phyloP scores from a whole-genome alignment of 441 rosid genomes.

The Sinapis alba region DNA sequence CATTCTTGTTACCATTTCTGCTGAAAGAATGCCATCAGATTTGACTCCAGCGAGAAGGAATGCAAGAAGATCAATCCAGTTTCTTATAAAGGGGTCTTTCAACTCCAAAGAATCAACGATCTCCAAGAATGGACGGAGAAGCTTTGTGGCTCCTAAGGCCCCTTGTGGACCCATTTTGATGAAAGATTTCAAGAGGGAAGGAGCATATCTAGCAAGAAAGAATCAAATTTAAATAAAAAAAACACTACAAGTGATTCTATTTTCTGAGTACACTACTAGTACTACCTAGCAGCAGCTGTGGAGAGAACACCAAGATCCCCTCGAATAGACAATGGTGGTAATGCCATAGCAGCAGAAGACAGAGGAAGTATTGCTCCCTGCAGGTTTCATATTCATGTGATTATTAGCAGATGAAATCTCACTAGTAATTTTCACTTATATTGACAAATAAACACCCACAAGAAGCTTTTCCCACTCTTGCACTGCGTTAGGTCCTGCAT shows the following conservation, averaged over 20 bases:
- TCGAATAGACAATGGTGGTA: constrained; percentile 88
- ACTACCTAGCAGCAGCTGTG: constrained; percentile 76
- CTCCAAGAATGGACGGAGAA: constrained; percentile 89
- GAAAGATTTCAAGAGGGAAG: constrained; percentile 79
- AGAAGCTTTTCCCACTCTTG: constrained; percentile 90
- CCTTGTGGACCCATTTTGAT: constrained; percentile 87
- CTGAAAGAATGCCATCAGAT: constrained; percentile 95
- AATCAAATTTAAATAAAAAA: background rate
- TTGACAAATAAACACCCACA: constrained; percentile 46
- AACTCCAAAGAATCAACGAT: constrained; percentile 71
- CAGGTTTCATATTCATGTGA: constrained; percentile 22
- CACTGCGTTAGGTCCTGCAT: constrained; percentile 77
- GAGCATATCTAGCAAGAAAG: constrained; percentile 55
- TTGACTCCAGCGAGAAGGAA: constrained; percentile 98
- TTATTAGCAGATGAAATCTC: constrained; percentile 34
- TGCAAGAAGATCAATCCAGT: constrained; percentile 92
- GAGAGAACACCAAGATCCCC: constrained; percentile 89
- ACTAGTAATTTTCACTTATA: constrained; percentile 24
- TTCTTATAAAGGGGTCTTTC: constrained; percentile 82
- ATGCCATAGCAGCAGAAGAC: constrained; percentile 90
- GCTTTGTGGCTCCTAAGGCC: constrained; percentile 83
- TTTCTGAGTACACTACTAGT: background rate
- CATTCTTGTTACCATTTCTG: constrained; percentile 79
- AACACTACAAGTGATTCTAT: background rate
- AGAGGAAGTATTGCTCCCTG: constrained; percentile 96